These are phyloP conservation scores for Flueggea neowawraea DNA, from an alignment of 441 rosid species.

Conservation along the genomic window DNA sequence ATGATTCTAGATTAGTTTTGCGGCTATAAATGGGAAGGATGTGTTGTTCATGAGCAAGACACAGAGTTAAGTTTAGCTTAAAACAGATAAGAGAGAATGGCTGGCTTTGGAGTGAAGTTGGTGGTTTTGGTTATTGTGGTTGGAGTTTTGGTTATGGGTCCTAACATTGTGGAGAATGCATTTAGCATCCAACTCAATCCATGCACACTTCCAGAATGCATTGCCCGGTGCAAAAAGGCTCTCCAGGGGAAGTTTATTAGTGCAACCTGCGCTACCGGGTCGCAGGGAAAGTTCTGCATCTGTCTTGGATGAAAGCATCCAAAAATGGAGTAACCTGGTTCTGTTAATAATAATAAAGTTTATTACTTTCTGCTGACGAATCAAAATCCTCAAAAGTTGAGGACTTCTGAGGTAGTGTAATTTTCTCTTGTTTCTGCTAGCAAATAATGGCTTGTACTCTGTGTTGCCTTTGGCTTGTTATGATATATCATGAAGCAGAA, in stretches of 20 bases:
- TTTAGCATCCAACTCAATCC: conserved; percentile 30
- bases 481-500: too few species aligned
- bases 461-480: too few species aligned
- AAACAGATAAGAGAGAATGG: conserved; percentile 1
- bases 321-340: too few species aligned
- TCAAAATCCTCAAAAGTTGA: too few species aligned
- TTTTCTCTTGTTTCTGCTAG: too few species aligned
- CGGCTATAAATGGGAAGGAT: conserved; percentile 20
- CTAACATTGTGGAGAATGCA: conserved; percentile 20
- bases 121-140: not conserved
- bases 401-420: too few species aligned
- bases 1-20: not conserved
- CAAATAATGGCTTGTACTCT: too few species aligned
- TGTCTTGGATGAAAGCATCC: conserved; percentile 24
- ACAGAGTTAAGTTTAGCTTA: not conserved
- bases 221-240: conserved; percentile 30
- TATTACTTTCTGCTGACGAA: too few species aligned
- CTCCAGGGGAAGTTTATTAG: conserved; percentile 26
- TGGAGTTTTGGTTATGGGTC: conserved; percentile 7
- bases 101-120: conserved; percentile 11
- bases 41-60: conserved; percentile 7
- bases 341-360: too few species aligned
- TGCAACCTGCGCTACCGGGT: conserved; percentile 27
- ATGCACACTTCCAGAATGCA: conserved; percentile 31
- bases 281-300: conserved; percentile 32